phyloP scores from a whole-genome alignment of 2,329 filamentous ascomycete species.

The Xylaria sp. region DNA sequence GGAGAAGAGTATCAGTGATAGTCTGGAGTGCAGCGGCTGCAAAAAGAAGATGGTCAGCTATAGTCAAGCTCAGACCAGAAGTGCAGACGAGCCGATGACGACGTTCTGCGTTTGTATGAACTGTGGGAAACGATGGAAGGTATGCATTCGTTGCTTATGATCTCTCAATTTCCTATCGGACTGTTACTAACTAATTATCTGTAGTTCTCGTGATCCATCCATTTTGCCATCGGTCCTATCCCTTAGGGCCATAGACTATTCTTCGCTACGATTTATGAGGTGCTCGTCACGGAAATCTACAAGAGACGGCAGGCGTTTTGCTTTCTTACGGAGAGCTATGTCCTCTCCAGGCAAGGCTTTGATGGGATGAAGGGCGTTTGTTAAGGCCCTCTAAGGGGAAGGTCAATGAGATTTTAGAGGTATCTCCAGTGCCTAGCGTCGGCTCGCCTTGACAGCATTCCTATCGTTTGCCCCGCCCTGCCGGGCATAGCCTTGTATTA shows the following conservation, averaged over 20 bases:
- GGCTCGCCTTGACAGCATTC: slow-evolving; percentile 22
- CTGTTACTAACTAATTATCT: slow-evolving; percentile 44
- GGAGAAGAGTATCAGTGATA: slow-evolving; percentile 89
- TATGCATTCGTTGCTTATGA: slow-evolving; percentile 53
- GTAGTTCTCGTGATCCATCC: slow-evolving; percentile 45
- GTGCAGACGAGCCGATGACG: slow-evolving; percentile 93
- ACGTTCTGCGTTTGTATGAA: slow-evolving; percentile 78
- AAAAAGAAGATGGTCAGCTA: slow-evolving; percentile 95
- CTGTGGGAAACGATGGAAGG: slow-evolving; percentile 79
- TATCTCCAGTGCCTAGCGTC: slow-evolving; percentile 25
- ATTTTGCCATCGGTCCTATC: neutral
- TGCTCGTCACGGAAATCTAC: slow-evolving; percentile 20
- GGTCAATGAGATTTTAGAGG: slow-evolving; percentile 28
- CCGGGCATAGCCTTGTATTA: slow-evolving; percentile 31
- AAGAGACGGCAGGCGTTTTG: slow-evolving; percentile 35
- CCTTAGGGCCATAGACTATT: slow-evolving; percentile 14
- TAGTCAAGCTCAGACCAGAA: slow-evolving; percentile 93
- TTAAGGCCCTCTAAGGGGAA: slow-evolving; percentile 10
- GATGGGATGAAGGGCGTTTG: slow-evolving; percentile 33
- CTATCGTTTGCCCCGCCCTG: slow-evolving; percentile 7
- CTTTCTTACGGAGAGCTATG: slow-evolving; percentile 18
- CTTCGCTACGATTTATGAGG: slow-evolving; percentile 31
- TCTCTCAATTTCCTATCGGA: slow-evolving; percentile 20
- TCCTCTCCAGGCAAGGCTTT: slow-evolving; percentile 33
- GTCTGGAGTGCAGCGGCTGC: slow-evolving; percentile 90